A percentile compares a stretch with the other conserved stretches of the same genome.
phyloP scores from a whole-genome alignment of 2,329 filamentous ascomycete genomes.

The Canariomyces notabilis region DNA sequence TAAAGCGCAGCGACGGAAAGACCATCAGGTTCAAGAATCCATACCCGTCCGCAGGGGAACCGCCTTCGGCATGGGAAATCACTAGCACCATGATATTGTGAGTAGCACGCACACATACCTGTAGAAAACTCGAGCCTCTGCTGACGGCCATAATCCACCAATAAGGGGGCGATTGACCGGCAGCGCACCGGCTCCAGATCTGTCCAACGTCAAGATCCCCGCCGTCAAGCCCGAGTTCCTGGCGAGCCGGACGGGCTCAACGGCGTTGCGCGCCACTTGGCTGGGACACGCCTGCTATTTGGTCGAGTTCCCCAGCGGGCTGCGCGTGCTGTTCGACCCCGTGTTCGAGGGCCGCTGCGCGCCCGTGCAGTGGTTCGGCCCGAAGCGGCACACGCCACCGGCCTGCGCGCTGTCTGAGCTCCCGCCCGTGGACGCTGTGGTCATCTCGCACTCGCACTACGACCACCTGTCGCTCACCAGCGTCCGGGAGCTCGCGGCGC shows the following conservation, averaged over 20 bases:
- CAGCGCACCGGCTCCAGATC: slow-evolving; percentile 49
- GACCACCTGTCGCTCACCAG: slow-evolving; percentile 81
- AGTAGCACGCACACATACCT: slow-evolving; percentile 11
- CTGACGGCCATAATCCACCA: not conserved
- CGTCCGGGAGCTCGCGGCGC: slow-evolving; percentile 62
- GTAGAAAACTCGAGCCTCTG: not conserved
- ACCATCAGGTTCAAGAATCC: slow-evolving; percentile 46
- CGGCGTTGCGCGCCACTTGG: slow-evolving; percentile 75
- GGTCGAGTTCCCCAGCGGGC: slow-evolving; percentile 79
- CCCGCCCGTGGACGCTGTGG: slow-evolving; percentile 67
- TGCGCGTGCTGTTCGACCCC: slow-evolving; percentile 88
- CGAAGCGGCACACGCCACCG: slow-evolving; percentile 71
- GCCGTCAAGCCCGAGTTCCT: slow-evolving; percentile 66
- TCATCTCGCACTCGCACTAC: slow-evolving; percentile 90
- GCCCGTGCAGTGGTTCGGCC: slow-evolving; percentile 64
- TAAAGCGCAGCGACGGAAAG: slow-evolving; percentile 37
- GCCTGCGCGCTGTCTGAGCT: slow-evolving; percentile 76
- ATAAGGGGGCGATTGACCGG: slow-evolving; percentile 30
- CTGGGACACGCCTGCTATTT: slow-evolving; percentile 93
- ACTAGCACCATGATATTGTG: slow-evolving; percentile 35
- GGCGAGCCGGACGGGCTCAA: slow-evolving; percentile 48
- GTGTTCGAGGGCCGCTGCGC: slow-evolving; percentile 87
- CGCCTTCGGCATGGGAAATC: slow-evolving; percentile 22
- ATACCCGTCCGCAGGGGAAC: slow-evolving; percentile 39
- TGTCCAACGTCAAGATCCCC: slow-evolving; percentile 59